These are phyloP conservation scores for Nepenthes mirabilis DNA, from an alignment of 148 eudicot species.

Conservation along the genomic window DNA sequence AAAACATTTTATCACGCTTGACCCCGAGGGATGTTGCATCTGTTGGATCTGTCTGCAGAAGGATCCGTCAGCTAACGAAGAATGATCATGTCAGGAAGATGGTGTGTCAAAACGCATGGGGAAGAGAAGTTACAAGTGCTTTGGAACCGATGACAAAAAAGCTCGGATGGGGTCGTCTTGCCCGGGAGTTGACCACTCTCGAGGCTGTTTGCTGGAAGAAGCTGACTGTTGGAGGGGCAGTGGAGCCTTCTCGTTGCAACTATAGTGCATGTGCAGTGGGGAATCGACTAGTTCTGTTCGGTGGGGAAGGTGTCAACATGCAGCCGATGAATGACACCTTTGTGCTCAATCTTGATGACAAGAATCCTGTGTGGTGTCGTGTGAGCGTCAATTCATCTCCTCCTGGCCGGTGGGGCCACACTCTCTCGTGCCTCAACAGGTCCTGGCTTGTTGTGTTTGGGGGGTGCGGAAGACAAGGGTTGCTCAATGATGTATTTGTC, in stretches of 20 bases:
- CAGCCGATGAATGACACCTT: constrained; percentile 88
- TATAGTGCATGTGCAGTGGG: constrained; percentile 85
- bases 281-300: constrained; percentile 69
- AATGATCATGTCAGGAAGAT: constrained; percentile 72
- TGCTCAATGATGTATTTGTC: constrained; percentile 66
- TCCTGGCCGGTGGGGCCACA: constrained; percentile 90
- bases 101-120: constrained; percentile 93
- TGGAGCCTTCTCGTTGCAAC: constrained; percentile 86
- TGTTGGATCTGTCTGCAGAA: constrained; percentile 61
- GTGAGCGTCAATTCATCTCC: constrained; percentile 62
- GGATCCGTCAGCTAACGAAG: constrained; percentile 55
- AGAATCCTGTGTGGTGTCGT: constrained; percentile 62
- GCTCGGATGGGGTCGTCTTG: constrained; percentile 83
- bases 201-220: constrained; percentile 82
- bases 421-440: constrained; percentile 59
- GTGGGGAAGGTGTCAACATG: constrained; percentile 89
- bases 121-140: constrained; percentile 62
- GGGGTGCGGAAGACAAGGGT: constrained; percentile 65
- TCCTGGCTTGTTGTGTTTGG: constrained; percentile 71
- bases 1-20: constrained; percentile 67
- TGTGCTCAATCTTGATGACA: constrained; percentile 65
- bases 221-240: constrained; percentile 62
- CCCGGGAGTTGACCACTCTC: constrained; percentile 77
- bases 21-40: constrained; percentile 85
- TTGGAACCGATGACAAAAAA: constrained; percentile 59